Evolutionary conservation across 2,329 filamentous ascomycete species (phyloP).

Genomic region (Exophiala bonariae): DNA sequence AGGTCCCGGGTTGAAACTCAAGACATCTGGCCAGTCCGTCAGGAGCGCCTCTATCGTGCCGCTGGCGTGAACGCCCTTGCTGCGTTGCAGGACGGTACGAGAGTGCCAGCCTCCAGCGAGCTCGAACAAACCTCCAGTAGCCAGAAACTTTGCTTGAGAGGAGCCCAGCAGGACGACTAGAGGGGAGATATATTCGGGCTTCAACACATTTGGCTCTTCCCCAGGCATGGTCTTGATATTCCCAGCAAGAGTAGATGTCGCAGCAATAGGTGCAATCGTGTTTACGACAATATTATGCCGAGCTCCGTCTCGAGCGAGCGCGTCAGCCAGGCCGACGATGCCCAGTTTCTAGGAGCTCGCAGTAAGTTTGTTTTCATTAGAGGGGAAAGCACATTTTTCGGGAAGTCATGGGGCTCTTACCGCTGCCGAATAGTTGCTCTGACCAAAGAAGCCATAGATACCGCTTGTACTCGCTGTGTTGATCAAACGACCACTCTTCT

Average conservation of each 20-base stretch:
- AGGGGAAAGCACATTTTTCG: too few relatives aligned
- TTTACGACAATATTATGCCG: slow-evolving; percentile 99
- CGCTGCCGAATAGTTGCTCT: slow-evolving; percentile 94
- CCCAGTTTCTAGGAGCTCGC: slow-evolving; percentile 65
- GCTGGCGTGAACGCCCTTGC: too few relatives aligned
- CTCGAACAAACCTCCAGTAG: slow-evolving; percentile 87
- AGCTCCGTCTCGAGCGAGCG: slow-evolving; percentile 84
- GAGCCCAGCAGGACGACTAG: slow-evolving; percentile 81
- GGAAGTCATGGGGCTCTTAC: slow-evolving; percentile 85
- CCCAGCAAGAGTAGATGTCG: slow-evolving; percentile 89
- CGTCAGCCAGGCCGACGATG: slow-evolving; percentile 91
- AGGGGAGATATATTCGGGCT: slow-evolving; percentile 96
- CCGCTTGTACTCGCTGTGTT: slow-evolving; percentile 94
- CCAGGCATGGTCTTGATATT: slow-evolving; percentile 98
- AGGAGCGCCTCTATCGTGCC: neutral
- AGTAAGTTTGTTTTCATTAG: slow-evolving; percentile 58
- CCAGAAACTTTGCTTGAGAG: slow-evolving; percentile 63
- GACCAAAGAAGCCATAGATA: slow-evolving; percentile 91
- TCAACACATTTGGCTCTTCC: slow-evolving; percentile 40
- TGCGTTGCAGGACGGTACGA: too few relatives aligned
- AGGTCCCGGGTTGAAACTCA: too few relatives aligned
- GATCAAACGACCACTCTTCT: slow-evolving; percentile 95
- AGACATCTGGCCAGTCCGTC: too few relatives aligned
- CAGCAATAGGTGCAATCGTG: slow-evolving; percentile 95
- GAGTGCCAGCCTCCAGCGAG: slow-evolving; percentile 91